Base-by-base conservation (phyloP, 106 monocot genomes). In the Acorus calamus region DNA sequence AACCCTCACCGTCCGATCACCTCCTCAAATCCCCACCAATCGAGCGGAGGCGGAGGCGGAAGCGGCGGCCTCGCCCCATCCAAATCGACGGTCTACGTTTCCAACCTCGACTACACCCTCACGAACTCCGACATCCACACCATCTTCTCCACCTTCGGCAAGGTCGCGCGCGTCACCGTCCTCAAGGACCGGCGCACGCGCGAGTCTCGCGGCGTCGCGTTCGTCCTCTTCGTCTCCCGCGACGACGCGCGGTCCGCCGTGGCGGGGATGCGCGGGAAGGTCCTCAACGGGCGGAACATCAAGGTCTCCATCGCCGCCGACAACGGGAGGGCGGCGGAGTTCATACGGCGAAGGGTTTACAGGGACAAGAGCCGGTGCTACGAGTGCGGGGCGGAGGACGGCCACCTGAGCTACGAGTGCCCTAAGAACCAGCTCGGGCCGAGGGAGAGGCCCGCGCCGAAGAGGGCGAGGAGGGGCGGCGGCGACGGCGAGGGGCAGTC, bases 101-200 rank as follows among this genome's bases (percentile, higher is more conserved):
- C 87, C 47, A 98, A 94, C 75, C 62, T 94, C 57, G 89, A 94
- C 60, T 94, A 68, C 74, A 58, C 79, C 12, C 86, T 94, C 45
- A 94, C 94, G 13, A 89, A 94, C 77, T 98, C 96, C 62, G 96
- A 91, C 68, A 82, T 98, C 55, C 96, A 98, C 85, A 84, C 84
- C 63, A 68, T 98, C 74, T 91, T 98, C 83, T 91, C 96, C 72
- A 87, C 87, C 78, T 98, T 98, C 74, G 96, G 96, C 48, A 86
- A 86, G 62, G 82, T 98, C 51, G 96, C 87, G 4, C 87, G 91
- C 72, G 98, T 92, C 76, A 86, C 98, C 47, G 79, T 98, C 66
- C 70, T 92, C 52, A 98, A 98, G 73, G 85, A 92, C 69, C 88
- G 92, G 14, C 45, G 0, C 49, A 54, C 83, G 53, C 96, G 91